Evolutionary conservation across 768 basidiomycete genomes (phyloP).

Genomic region (Mycena capillaripes): DNA sequence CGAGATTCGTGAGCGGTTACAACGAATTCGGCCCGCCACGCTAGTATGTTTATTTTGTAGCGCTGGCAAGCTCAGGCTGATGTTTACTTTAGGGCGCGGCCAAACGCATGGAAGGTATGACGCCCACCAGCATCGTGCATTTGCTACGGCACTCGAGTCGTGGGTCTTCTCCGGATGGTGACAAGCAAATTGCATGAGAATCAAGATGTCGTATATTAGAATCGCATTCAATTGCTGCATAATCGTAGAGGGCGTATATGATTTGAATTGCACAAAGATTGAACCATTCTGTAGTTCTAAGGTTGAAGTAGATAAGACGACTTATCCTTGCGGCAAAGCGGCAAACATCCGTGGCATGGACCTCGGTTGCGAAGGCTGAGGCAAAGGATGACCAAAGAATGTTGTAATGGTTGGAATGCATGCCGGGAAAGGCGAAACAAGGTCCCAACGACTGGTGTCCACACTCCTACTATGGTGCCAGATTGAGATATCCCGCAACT

Average conservation of each 20-base stretch:
- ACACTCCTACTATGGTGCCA: constrained; percentile 23
- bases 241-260: too few relatives aligned
- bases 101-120: constrained; percentile 95
- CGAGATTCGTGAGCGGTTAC: constrained; percentile 80
- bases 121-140: constrained; percentile 79
- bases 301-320: too few relatives aligned
- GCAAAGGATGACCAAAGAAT: constrained; percentile 5
- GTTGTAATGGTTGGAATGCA: constrained; percentile 6
- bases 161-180: not conserved
- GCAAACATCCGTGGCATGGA: not conserved
- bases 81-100: constrained; percentile 78
- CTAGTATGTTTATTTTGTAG: constrained; percentile 61
- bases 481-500: constrained; percentile 22
- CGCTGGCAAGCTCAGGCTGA: not conserved
- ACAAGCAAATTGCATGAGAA: not conserved
- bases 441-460: constrained; percentile 31
- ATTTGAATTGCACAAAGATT: too few relatives aligned
- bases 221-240: too few relatives aligned
- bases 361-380: not conserved
- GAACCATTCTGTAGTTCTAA: too few relatives aligned
- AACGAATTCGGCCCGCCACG: constrained; percentile 72
- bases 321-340: not conserved
- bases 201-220: not conserved
- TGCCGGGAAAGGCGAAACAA: not conserved
- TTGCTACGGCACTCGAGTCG: constrained; percentile 55